Base-by-base conservation (phyloP, 108 stramenopile species). In the Skeletonema costatum region DNA sequence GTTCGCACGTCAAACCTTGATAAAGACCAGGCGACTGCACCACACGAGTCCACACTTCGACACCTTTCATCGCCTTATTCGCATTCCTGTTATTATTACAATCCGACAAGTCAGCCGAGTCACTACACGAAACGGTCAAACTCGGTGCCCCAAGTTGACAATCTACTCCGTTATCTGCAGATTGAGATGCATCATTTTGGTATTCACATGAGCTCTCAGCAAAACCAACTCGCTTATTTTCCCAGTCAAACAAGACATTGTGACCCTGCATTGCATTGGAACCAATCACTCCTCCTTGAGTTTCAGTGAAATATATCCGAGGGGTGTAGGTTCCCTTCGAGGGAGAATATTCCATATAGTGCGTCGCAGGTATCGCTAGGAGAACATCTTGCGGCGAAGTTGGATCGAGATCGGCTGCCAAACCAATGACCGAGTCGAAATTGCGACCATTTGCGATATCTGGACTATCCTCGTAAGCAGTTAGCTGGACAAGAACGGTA, bases 191-290 rank as follows among this genome's bases (percentile, higher is more conserved):
- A 7, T 53, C 32, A 32, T 66, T 62, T 68, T 80, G 62, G 31
- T 74, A 80, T 66, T 80, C 79, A 58, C 79, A 80, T 7, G 79
- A 53, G 71, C 79, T 80, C 62, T 80, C 79, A 7, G 97, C 97
- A 65, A 98, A 90, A n/a, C 97, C 97, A 21, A 97, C 66, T 30
- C 86, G 80, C 38, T 77, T 74, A 56, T 87, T 86, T 66, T 88
- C 85, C 58, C 72, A 69, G 70, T 99, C 96, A 75, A 97, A 99
- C 5, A 97, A 64, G 17, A 97, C 85, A 75, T 99, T 95, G 77
- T 98, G 89, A 7, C 89, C 92, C 64, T 86, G 74, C 96, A 98
- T 96, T 48, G 97, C 93, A 75, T 99, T 99, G 12, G 94, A 86
- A 30, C 98, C 98, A 69, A 99, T 79, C 0, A 99, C 98, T 8